Evolutionary conservation across 140 eudicot genomes (phyloP), one percentile per base, ranked within the genome.

Genomic region (Anethum foeniculum): DNA sequence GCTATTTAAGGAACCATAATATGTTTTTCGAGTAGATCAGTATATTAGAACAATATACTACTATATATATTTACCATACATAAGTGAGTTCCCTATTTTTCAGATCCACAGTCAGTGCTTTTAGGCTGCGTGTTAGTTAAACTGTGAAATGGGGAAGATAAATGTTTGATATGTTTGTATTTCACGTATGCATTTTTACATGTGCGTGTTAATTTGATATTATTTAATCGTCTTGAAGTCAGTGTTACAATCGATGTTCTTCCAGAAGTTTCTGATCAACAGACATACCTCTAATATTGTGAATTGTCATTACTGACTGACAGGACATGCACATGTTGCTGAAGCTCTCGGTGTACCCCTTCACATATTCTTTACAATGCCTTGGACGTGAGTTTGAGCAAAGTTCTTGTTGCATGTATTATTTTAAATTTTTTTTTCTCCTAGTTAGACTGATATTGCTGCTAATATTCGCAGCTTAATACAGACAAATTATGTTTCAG

Each of bases 331-430:
- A 69, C 99, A 95, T 69, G 97, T 95, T 73, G 97, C 99, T 38
- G 99, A 95, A 92, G 96, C 99, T 83, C 99, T 95, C 77, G 92
- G 93, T 67, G 96, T 95, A 64, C 99, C 99, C 77, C 92, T 95
- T 54, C 99, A 95, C 89, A 95, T 95, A 82, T 95, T 92, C 85
- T 95, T 93, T 90, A 93, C 99, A 75, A 95, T 93, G 99, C 99
- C 99, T 77, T 95, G 99, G 98, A 95, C 99, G 99, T 95, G 80
- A 92, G 99, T 80, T 81, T 39, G 44, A 60, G 48, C 47, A 12
- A 48, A 60, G 28, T 71, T 82, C 67, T 30, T 39, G 71, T n/a
- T 81, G 76, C 78, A 8, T 78, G n/a, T 83, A 79, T 18, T 44
- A 5, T n/a, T 73, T 52, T 27, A 19, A 49, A n/a, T n/a, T 28